Base-by-base conservation (phyloP, 2,329 filamentous ascomycete species). In the Alternaria sp. region DNA sequence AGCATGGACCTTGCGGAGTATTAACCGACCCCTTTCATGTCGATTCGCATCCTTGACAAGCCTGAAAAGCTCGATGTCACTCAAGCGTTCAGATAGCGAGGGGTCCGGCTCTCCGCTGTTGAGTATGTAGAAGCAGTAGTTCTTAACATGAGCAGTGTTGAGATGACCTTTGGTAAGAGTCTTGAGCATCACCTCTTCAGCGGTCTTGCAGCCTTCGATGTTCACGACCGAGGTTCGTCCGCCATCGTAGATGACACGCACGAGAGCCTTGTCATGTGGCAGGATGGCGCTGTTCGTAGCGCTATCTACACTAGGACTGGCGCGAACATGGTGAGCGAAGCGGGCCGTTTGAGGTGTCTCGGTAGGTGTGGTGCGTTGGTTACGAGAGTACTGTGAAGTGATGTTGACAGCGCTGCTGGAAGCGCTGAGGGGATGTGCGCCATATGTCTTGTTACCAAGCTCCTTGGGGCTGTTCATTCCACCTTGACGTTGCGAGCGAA, bases 51-150 rank as follows among this genome's bases (percentile, higher is more conserved):
- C 93, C 72, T 93, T 93, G 79, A 96, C 96, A 55, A 98, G 92
- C 62, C 92, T 89, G 85, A 95, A 91, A 11, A 99, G 83, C 76
- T 99, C 95, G 5, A 88, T 89, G 72, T 99, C 95, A 34, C 90
- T 89, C 39, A 98, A 84, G 51, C 92, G 89, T 61, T 93, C 89
- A 76, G 92, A 96, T 73, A 93, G 89, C 51, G 86, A 87, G 30
- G 93, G 90, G 68, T 95, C 90, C 2, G 94, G 89, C 48, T 97
- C 93, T 39, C 93, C 83, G 51, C 94, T 94, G 67, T 92, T 90
- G 59, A 98, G 84, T 1, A 97, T 90, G 84, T 95, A 98, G 81
- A 99, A 98, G 82, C 94, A 97, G 81, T 97, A 98, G 74, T 96
- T 97, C 71, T 93, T 88, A 76, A 95, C 91, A 72, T 97, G 93